Evolutionary conservation across 2,329 filamentous ascomycete genomes (phyloP), one percentile per base, ranked within the genome.

Genomic region (Aspergillus vadensis): DNA sequence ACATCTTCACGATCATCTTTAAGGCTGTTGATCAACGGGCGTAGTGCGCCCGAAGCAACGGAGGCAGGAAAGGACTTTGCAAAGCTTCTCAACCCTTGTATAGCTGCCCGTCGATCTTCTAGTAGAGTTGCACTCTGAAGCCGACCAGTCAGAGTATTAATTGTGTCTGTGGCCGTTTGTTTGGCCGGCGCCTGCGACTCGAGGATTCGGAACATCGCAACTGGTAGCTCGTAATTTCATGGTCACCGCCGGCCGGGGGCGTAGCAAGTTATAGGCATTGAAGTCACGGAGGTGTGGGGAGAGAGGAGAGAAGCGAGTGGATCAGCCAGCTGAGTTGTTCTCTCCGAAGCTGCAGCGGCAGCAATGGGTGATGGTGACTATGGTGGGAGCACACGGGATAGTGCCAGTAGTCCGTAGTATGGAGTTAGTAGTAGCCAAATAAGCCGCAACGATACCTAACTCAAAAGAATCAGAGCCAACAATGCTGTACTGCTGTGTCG

Each of bases 31-130:
- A 99, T 98, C 59, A 99, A 83, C 59, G 91, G 91, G 64, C 94
- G 86, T 51, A 99, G 81, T n/a, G 93, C 91, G 41, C 92, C 93
- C 4, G 93, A 97, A 2, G 96, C 92, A 38, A 99, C 95, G 7
- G 93, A 96, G 14, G 96, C 96, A 39, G 95, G 96, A 70, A 94
- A 98, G 63, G 96, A 88, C 78, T 98, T 98, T 44, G 95, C 92
- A 76, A 99, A 98, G 79, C 93, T 97, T 69, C 96, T 87, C 39
- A 99, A 83, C 17, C 95, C 95, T 30, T 96, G 85, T 51, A 99
- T 97, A 49, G 95, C 93, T 58, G 92, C 93, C 64, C 95, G 88
- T 57, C 96, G 89, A 76, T 99, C 96, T 79, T 99, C 95, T 43
- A 99, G 86, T 15, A 99, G 84, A 1, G 92, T 97, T 48, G 93